Evolutionary conservation across 2,329 filamentous ascomycete species (phyloP).

Genomic region (Hirsutella minnesotensis): DNA sequence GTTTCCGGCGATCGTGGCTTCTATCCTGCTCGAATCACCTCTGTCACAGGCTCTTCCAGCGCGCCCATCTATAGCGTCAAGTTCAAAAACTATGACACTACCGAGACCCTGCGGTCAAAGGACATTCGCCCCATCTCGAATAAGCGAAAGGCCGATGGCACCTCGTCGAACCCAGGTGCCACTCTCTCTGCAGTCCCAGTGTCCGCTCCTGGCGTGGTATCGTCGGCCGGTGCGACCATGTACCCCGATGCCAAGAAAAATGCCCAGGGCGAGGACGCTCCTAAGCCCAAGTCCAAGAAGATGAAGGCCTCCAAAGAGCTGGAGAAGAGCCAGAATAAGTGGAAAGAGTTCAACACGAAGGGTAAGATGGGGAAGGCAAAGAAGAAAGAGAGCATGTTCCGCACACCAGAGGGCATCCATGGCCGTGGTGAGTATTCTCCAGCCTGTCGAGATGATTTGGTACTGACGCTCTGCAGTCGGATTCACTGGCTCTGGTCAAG

Average conservation of each 20-base stretch:
- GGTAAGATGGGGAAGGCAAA: slow-evolving; percentile 52
- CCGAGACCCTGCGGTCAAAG: slow-evolving; percentile 68
- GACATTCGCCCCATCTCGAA: slow-evolving; percentile 72
- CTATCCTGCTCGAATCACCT: slow-evolving; percentile 87
- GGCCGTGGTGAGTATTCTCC: slow-evolving; percentile 59
- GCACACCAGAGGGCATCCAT: slow-evolving; percentile 75
- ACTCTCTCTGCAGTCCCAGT: slow-evolving; percentile 24
- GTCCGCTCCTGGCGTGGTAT: slow-evolving; percentile 29
- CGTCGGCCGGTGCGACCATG: slow-evolving; percentile 43
- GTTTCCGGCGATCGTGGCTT: slow-evolving; percentile 77
- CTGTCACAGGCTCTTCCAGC: slow-evolving; percentile 82
- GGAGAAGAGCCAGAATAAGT: slow-evolving; percentile 83
- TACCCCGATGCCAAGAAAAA: slow-evolving; percentile 51
- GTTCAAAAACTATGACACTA: slow-evolving; percentile 83
- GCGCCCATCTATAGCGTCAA: slow-evolving; percentile 90
- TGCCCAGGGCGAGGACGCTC: slow-evolving; percentile 50
- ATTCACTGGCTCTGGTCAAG: slow-evolving; percentile 88
- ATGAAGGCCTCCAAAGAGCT: slow-evolving; percentile 86
- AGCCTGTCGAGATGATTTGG: neutral
- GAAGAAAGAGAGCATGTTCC: slow-evolving; percentile 96
- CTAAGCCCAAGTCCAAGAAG: slow-evolving; percentile 74
- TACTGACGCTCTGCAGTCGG: slow-evolving; percentile 51
- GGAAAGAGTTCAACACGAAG: slow-evolving; percentile 85
- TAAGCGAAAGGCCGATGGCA: slow-evolving; percentile 80
- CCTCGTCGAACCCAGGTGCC: slow-evolving; percentile 38